phyloP scores from a whole-genome alignment of 1,139 yeast genomes.

The Geotrichum restrictum region DNA sequence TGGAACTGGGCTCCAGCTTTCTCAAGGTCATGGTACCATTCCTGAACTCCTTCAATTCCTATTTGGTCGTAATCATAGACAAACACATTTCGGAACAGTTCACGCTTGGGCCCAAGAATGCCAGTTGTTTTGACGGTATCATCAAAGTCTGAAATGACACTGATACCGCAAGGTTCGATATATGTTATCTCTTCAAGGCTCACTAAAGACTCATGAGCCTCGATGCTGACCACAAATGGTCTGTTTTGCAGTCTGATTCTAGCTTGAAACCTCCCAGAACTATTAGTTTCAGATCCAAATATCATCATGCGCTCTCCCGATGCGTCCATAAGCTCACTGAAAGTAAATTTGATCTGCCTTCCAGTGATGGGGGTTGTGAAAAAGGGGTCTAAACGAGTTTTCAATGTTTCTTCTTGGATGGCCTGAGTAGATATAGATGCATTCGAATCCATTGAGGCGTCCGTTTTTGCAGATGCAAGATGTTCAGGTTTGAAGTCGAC shows the following conservation, averaged over 20 bases:
- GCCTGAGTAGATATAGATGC: neutral
- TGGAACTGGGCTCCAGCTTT: slow-evolving; percentile 57
- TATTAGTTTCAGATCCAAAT: slow-evolving; percentile 28
- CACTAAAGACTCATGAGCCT: slow-evolving; percentile 26
- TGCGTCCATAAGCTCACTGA: slow-evolving; percentile 13
- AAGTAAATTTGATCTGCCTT: slow-evolving; percentile 12
- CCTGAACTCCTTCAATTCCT: slow-evolving; percentile 66
- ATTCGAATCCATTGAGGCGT: neutral
- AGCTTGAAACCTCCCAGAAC: slow-evolving; percentile 39
- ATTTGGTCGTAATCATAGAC: slow-evolving; percentile 61
- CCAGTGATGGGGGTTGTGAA: slow-evolving; percentile 31
- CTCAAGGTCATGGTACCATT: slow-evolving; percentile 55
- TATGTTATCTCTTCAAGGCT: slow-evolving; percentile 22
- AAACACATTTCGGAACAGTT: slow-evolving; percentile 71
- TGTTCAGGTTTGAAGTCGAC: neutral
- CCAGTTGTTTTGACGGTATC: slow-evolving; percentile 92
- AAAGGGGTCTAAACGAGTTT: slow-evolving; percentile 30
- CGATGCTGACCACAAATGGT: slow-evolving; percentile 29
- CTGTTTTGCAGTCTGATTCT: slow-evolving; percentile 32
- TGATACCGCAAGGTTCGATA: slow-evolving; percentile 49
- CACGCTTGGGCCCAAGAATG: slow-evolving; percentile 80
- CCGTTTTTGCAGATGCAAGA: neutral
- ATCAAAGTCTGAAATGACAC: slow-evolving; percentile 86
- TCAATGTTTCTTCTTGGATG: slow-evolving; percentile 24
- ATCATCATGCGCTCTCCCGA: slow-evolving; percentile 15